Base-by-base conservation (phyloP, 164 flowering plant species). In the Chimonanthus salicifolius region DNA sequence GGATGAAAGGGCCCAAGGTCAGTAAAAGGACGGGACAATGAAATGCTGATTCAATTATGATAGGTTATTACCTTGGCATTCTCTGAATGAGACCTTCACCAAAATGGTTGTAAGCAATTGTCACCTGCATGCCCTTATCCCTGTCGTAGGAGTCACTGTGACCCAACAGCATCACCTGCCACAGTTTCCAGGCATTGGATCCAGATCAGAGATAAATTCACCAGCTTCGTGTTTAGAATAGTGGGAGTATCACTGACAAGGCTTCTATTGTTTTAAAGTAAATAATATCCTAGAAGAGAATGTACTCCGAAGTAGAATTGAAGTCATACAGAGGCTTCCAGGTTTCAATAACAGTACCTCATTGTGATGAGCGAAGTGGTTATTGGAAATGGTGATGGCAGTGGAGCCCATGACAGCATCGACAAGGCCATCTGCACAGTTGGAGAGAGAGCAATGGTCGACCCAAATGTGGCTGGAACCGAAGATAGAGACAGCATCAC, bases 401-500 rank as follows among this genome's bases (percentile, higher is more conserved):
- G 98, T 94, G 16, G 98, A 94, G 64, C 97, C 98, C 97, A 94
- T 89, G 71, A 94, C 87, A 75, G 97, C 98, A 78, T 94, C 98
- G 45, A 94, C 88, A n/a, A 94, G 97, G 6, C 98, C 98, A 78
- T 94, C 98, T 6, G 97, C 92, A 69, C 98, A 94, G 58, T 84
- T 74, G 46, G 97, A 90, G 58, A 94, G 89, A 0, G 98, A 94
- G 71, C 85, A 85, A 83, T 94, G 99, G 80, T 94, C 99, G 43
- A 94, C 85, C 99, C 99, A 94, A 3, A 94, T 79, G 72, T 94
- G 98, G 77, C 97, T 92, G 44, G 97, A 85, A 15, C 97, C 94
- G 44, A 92, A 92, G 45, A 94, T 91, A 46, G 97, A 92, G 70
- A 94, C 68, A 33, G 83, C 98, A 78, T 94, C 98, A 13, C 85